A percentile compares a stretch with the other conserved stretches of the same genome.
phyloP scores from a whole-genome alignment of 1,139 yeast genomes.

The Candida pseudocylindracea region DNA sequence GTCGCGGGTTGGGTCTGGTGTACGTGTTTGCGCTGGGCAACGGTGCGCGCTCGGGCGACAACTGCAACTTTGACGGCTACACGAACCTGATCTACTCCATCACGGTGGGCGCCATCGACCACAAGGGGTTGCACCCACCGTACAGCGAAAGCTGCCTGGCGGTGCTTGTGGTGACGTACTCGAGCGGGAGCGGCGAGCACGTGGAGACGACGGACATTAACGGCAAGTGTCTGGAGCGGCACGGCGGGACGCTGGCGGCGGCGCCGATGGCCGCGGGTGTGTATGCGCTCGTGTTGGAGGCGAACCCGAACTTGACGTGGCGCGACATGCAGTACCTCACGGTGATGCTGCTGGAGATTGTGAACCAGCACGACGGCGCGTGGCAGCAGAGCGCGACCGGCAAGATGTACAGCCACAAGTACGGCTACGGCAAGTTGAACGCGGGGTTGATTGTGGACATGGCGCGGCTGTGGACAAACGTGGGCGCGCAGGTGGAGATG shows the following conservation, averaged over 20 bases:
- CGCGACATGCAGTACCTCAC: slow-evolving; percentile 81
- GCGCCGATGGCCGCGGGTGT: slow-evolving; percentile 97
- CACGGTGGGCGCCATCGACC: slow-evolving; percentile 88
- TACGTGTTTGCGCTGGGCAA: slow-evolving; percentile 96
- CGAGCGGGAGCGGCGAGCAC: slow-evolving; percentile 78
- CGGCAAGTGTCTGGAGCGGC: slow-evolving; percentile 44
- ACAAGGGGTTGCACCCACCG: slow-evolving; percentile 62
- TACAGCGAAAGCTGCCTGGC: slow-evolving; percentile 93
- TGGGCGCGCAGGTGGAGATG: slow-evolving; percentile 81
- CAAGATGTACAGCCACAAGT: slow-evolving; percentile 58
- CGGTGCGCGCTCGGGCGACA: slow-evolving; percentile 68
- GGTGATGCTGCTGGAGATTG: slow-evolving; percentile 48
- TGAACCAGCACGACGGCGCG: slow-evolving; percentile 41
- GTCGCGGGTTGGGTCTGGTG: slow-evolving; percentile 62
- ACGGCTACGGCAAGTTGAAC: slow-evolving; percentile 88
- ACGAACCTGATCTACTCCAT: slow-evolving; percentile 90
- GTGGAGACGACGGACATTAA: slow-evolving; percentile 82
- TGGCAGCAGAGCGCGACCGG: slow-evolving; percentile 46
- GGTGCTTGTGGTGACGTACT: slow-evolving; percentile 86
- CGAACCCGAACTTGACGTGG: slow-evolving; percentile 83
- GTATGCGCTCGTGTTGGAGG: slow-evolving; percentile 59
- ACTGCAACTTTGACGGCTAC: slow-evolving; percentile 94
- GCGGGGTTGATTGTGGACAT: slow-evolving; percentile 52
- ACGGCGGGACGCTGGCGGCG: slow-evolving; percentile 98
- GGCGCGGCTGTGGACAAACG: slow-evolving; percentile 64